Base-by-base conservation (phyloP, 768 basidiomycete species). In the Psilocybe cyanescens region DNA sequence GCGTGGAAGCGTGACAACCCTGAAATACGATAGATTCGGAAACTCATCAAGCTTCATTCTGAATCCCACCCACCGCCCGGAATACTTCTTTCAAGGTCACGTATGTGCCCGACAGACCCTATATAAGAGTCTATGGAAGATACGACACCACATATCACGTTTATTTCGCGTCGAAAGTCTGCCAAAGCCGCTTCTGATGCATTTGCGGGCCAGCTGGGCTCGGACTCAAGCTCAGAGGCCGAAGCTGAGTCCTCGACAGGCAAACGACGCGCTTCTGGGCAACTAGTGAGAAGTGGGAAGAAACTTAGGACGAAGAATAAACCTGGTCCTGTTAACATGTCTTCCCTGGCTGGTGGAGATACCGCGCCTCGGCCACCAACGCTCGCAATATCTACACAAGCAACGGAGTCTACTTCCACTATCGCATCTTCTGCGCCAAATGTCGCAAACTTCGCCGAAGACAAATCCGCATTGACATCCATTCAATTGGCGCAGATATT, bases 141-240 rank as follows among this genome's bases (percentile, higher is more conserved):
- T 52, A 35, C 9, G 17, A 24, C 52, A 4, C 31, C 45, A 29
- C n/a, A 29, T 44, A n/a, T n/a, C 8, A 60, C 39, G 7, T 55
- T 68, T 14, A 37, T 70, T 8, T 73, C 76, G 6, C 56, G 65
- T 31, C 78, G 79, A 7, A 71, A 69, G 28, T 76, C 79, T 3
- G 78, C 77, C 0, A 55, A 68, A 51, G 70, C 65, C 19, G 79
- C 79, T 48, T 57, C 66, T 1, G 72, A 67, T 3, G 69, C 63
- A 57, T 69, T 81, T 61, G 66, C 71, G 48, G 71, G 66, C 8
- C 78, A 80, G 46, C 70, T 70, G 28, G 64, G 59, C 73, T 37
- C 67, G 46, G 62, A 63, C 30, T 65, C 16, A 64, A 72, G 68
- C 68, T 70, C 17, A 58, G 70, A 41, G 58, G 57, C 48, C 33